Base-by-base conservation (phyloP, 352 stramenopile species). In the Phytophthora aleatoria region DNA sequence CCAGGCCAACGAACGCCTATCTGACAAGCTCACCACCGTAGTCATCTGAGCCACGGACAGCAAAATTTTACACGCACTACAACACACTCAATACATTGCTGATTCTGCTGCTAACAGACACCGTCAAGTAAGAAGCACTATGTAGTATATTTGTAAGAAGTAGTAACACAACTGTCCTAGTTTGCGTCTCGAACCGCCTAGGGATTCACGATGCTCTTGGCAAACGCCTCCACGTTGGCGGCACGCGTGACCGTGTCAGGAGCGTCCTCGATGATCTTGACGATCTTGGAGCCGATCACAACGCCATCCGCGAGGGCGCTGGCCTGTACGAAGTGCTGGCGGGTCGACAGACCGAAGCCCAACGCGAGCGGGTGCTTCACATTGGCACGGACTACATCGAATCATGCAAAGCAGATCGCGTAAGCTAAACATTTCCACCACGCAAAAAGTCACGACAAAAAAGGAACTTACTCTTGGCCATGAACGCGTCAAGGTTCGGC, bases 261-360 rank as follows among this genome's bases (percentile, higher is more conserved):
- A 27, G 85, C 70, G 26, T 80, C 78, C 53, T 94, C 85, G 47
- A 95, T 95, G 51, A 93, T 71, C 61, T 95, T 92, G 70, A 92
- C 89, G 62, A 95, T 82, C 67, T 89, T 92, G 33, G 87, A 96
- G 54, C 90, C 88, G 70, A 97, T 96, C 61, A 97, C 89, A 39
- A 94, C 85, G 38, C 88, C 90, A 48, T 98, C 96, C 10, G 96
- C 95, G 26, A 99, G 81, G 36, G 86, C 81, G 50, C 94, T 89
- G 1, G 98, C 96, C 77, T 97, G 87, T 16, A 89, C 43, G 44
- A 95, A 94, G 67, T 98, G 93, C 53, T 98, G 74, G 28, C 92
- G 91, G 41, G 81, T 98, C 33, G 94, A 98, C 43, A 99, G 94
- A 26, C 97, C 97, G 74, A 99, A 99, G 50, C 97, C 97, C 11